phyloP scores from a whole-genome alignment of 129 eudicot species.

The Gnaphalium uliginosum region DNA sequence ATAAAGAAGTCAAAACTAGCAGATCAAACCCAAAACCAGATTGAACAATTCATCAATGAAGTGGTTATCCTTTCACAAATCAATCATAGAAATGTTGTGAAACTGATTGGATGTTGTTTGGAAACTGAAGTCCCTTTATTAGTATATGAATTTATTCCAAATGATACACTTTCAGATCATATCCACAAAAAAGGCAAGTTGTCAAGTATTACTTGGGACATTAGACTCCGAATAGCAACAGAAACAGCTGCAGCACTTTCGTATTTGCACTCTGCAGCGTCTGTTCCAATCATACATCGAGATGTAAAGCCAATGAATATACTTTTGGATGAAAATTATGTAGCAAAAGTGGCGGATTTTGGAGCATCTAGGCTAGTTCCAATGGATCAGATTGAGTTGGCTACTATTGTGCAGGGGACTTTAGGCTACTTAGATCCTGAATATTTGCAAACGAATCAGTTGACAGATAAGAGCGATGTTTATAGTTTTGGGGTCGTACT shows the following conservation, averaged over 20 bases:
- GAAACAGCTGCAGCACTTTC: slow-evolving; percentile 47
- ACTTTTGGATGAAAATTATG: slow-evolving; percentile 42
- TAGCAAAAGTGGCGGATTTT: slow-evolving; percentile 60
- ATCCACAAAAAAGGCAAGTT: slow-evolving; percentile 22
- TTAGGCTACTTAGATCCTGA: slow-evolving; percentile 54
- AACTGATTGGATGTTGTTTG: slow-evolving; percentile 40
- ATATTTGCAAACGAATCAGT: slow-evolving; percentile 44
- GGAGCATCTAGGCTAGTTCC: slow-evolving; percentile 55
- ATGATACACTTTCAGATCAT: slow-evolving; percentile 51
- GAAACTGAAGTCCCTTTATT: slow-evolving; percentile 36
- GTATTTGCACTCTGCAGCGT: slow-evolving; percentile 49
- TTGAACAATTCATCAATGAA: slow-evolving; percentile 56
- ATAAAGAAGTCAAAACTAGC: slow-evolving; percentile 40
- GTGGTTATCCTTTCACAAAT: slow-evolving; percentile 43
- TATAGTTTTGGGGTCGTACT: slow-evolving; percentile 53
- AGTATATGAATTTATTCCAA: slow-evolving; percentile 40
- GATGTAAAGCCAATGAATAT: slow-evolving; percentile 49
- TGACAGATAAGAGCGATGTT: slow-evolving; percentile 53
- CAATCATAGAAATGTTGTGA: slow-evolving; percentile 44
- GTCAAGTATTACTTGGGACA: slow-evolving; percentile 25
- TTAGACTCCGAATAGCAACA: slow-evolving; percentile 35
- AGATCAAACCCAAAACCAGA: slow-evolving; percentile 26
- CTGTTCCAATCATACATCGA: slow-evolving; percentile 49
- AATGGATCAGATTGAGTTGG: slow-evolving; percentile 32
- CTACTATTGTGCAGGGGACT: slow-evolving; percentile 52